These are phyloP conservation scores for Lactarius hatsudake DNA, from an alignment of 768 basidiomycete genomes.

Conservation along the genomic window DNA sequence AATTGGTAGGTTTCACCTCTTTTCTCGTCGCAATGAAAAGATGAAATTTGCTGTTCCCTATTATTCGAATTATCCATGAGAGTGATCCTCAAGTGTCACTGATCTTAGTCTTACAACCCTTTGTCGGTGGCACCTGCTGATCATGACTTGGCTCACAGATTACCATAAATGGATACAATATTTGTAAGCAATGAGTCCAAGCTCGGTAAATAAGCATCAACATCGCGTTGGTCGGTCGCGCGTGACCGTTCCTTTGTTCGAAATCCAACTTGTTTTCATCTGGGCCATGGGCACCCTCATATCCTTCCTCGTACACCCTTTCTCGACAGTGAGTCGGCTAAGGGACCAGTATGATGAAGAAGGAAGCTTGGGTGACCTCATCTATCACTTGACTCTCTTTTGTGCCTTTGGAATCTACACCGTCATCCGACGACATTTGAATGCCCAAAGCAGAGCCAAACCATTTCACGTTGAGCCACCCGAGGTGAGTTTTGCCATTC, in stretches of 20 bases:
- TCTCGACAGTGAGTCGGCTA: conserved; percentile 49
- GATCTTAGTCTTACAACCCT: conserved; percentile 2
- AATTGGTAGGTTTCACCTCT: conserved; percentile 2
- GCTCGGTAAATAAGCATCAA: conserved; percentile 22
- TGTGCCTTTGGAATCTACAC: conserved; percentile 79
- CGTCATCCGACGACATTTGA: conserved; percentile 71
- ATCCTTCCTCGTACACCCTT: conserved; percentile 48
- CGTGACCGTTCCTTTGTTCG: conserved; percentile 7
- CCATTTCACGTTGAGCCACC: conserved; percentile 60
- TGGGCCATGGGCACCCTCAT: conserved; percentile 32
- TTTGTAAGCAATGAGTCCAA: conserved; percentile 8
- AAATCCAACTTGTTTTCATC: conserved; percentile 10
- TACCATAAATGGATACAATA: not conserved
- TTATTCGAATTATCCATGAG: conserved; percentile 45
- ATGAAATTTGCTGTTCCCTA: conserved; percentile 60
- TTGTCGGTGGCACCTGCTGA: too few relatives aligned
- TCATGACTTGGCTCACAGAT: not conserved
- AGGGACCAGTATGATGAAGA: conserved; percentile 37
- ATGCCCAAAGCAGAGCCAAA: conserved; percentile 69
- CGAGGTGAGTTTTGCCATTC: conserved; percentile 43
- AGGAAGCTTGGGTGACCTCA: conserved; percentile 46
- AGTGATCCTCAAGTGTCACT: conserved; percentile 11
- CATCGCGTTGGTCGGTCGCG: conserved; percentile 27
- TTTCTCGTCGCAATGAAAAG: conserved; percentile 25
- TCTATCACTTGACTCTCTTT: conserved; percentile 67